Conservation (phyloP, 2,329 filamentous ascomycete genomes). For the Xylariales sp. region DNA sequence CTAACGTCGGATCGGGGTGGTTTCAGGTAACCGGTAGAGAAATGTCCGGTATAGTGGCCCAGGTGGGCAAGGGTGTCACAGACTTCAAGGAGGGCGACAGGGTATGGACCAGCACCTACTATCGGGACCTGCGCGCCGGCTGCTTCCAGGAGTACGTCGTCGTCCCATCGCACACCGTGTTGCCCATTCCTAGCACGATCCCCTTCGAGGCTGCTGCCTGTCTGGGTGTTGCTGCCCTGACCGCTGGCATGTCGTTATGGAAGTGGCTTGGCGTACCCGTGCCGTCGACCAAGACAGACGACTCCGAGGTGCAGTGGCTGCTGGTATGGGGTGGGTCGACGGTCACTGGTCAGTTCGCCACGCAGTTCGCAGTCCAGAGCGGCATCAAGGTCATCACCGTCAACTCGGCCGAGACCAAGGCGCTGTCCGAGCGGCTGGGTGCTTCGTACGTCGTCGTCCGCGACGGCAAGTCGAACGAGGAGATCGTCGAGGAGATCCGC, state of each 20-base stretch:
- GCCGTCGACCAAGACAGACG: conserved; percentile 8
- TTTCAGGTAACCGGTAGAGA: conserved; percentile 21
- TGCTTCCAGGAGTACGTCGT: conserved; percentile 37
- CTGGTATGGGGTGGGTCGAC: conserved; percentile 37
- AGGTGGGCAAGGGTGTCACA: conserved; percentile 21
- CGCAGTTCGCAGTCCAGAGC: conserved; percentile 29
- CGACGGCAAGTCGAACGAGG: conserved; percentile 25
- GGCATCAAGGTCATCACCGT: conserved; percentile 31
- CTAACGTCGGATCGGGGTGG: not conserved
- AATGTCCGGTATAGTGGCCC: conserved; percentile 23
- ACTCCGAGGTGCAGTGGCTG: conserved; percentile 19
- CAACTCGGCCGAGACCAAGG: conserved; percentile 23
- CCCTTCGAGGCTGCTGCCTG: conserved; percentile 28
- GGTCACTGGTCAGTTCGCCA: conserved; percentile 35
- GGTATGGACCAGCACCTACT: conserved; percentile 35
- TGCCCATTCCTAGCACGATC: conserved; percentile 28
- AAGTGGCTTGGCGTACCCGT: conserved; percentile 32
- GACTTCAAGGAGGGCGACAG: conserved; percentile 19
- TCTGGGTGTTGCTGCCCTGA: conserved; percentile 34
- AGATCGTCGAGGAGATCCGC: conserved; percentile 28
- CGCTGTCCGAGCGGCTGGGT: conserved; percentile 23
- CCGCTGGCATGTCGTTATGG: conserved; percentile 36
- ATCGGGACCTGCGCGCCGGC: conserved; percentile 33
- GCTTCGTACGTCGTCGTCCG: conserved; percentile 26
- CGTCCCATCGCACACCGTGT: conserved; percentile 35